Base-by-base conservation (phyloP, 768 basidiomycete species). In the Lentinula aciculospora region DNA sequence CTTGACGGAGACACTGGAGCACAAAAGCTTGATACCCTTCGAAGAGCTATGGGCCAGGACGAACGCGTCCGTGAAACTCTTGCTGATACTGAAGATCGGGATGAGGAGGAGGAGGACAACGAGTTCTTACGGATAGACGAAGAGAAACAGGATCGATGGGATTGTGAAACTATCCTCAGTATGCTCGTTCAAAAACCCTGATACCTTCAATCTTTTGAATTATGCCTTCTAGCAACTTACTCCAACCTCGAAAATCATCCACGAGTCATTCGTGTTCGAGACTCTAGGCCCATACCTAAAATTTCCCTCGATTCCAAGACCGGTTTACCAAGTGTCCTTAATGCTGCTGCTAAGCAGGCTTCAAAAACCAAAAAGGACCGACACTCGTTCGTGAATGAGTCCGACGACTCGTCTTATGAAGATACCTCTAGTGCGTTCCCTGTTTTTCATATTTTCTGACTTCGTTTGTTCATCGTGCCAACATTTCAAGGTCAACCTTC, bases 161-260 rank as follows among this genome's bases (percentile, higher is more conserved):
- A 99, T 68, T 95, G 92, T 60, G 95, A 99, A 70, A 97, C 94
- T 1, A 89, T 99, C 37, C 75, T 99, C 2, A 86, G 96, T 96
- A 69, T 69, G 90, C 79, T 12, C 50, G 44, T 19, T 12, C 28
- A 17, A 46, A n/a, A 2, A 10, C 6, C 25, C 15, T 19, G 4
- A 23, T 19, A 27, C 8, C 17, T 19, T 34, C 15, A 19, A 27
- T 15, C 19, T 44, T 15, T 13, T 39, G 17, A 15, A 17, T 21
- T 13, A 31, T 2, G 27, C 31, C 27, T 46, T 44, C n/a, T 28
- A 97, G 96, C 89, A 8, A 98, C 95, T 9, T 95, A 94, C 68
- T 89, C 93, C n/a, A 99, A 97, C 67, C 78, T 98, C 6, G 97
- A 97, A 69, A 99, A 99, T 66, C 97, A 98, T 68, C 97, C 97